Evolutionary conservation across 2,329 filamentous ascomycete species (phyloP).

Genomic region (Alternaria brassicicola): DNA sequence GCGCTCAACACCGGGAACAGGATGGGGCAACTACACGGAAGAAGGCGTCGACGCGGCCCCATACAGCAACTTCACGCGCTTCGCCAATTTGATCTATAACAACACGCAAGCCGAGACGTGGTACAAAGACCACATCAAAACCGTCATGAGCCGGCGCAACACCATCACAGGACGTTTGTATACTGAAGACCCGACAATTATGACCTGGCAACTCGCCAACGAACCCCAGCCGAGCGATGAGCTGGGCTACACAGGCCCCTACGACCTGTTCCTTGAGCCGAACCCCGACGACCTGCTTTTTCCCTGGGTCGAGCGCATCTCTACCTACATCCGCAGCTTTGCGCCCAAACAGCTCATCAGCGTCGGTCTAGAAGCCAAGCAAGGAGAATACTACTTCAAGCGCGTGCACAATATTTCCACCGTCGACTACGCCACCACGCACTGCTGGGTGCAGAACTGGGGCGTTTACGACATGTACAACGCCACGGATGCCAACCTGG

Average conservation of each 20-base stretch:
- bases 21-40: constrained; percentile 50
- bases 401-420: constrained; percentile 45
- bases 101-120: constrained; percentile 42
- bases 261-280: constrained; percentile 33
- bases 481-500: constrained; percentile 37
- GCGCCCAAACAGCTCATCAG: constrained; percentile 49
- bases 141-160: constrained; percentile 46
- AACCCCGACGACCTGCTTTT: constrained; percentile 45
- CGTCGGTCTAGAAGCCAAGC: constrained; percentile 49
- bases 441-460: constrained; percentile 52
- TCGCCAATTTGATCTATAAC: constrained; percentile 48
- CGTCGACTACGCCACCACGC: constrained; percentile 50
- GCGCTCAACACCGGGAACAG: constrained; percentile 40
- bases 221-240: constrained; percentile 45
- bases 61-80: constrained; percentile 37
- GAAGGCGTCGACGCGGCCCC: constrained; percentile 42
- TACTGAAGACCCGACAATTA: constrained; percentile 48
- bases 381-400: constrained; percentile 51
- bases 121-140: constrained; percentile 49
- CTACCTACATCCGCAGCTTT: constrained; percentile 45
- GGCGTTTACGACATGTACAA: constrained; percentile 50
- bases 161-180: constrained; percentile 47
- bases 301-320: constrained; percentile 47
- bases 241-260: constrained; percentile 34
- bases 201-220: constrained; percentile 52